Conservation (phyloP, 306 rosid genomes). For the Vicia villosa region DNA sequence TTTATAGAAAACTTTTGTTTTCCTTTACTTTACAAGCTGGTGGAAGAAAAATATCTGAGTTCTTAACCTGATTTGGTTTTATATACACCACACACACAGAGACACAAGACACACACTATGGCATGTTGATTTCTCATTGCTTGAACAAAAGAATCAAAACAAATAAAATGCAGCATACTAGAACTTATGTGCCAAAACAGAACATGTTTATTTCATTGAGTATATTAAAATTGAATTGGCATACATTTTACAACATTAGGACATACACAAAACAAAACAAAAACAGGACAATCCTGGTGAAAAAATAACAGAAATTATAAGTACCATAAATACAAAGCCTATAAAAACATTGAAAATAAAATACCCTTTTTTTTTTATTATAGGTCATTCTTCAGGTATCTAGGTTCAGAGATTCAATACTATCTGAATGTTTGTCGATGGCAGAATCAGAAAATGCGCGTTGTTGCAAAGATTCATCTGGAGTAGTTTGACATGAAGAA, state of each 20-base stretch:
- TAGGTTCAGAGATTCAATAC: constrained; percentile 27
- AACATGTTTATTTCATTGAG: constrained; percentile 24
- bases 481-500: constrained; percentile 23
- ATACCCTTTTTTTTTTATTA: constrained; percentile 4
- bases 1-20: constrained; percentile 22
- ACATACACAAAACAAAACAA: constrained; percentile 21
- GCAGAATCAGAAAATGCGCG: constrained; percentile 40
- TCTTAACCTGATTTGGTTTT: constrained; percentile 15
- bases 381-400: constrained; percentile 16
- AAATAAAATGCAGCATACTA: background rate
- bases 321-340: constrained; percentile 40
- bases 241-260: constrained; percentile 32
- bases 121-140: background rate
- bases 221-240: constrained; percentile 32
- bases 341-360: background rate
- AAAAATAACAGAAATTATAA: constrained; percentile 4
- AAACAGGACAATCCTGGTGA: background rate
- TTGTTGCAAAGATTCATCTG: background rate
- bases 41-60: constrained; percentile 25
- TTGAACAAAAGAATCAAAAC: background rate
- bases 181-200: constrained; percentile 22
- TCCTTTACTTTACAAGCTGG: constrained; percentile 15
- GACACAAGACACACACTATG: background rate
- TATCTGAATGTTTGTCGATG: constrained; percentile 33
- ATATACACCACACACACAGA: background rate